Base-by-base conservation (phyloP, 163 green algal species). In the Scenedesmus sp. region DNA sequence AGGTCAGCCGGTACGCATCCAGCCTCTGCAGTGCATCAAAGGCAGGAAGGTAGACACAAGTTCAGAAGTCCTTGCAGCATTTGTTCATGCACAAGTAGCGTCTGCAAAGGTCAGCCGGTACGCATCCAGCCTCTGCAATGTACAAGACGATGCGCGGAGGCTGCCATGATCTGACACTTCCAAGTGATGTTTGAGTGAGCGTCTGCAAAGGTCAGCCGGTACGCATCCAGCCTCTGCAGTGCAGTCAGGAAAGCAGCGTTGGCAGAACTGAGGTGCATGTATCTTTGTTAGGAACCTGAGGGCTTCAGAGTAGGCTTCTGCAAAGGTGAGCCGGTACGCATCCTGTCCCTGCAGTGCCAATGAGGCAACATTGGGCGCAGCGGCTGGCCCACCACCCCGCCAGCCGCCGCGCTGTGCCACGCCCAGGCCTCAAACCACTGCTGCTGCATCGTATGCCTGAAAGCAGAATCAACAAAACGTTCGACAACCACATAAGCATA, bases 51-150 rank as follows among this genome's bases (percentile, higher is more conserved):
- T 10, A 23, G 62, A 13, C 62, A 73, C 8, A 8, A 64, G 77
- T 84, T 46, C 34, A 46, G 34, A 46, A 46, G 34, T 46, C 34
- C 34, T 46, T 46, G 34, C 34, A 46, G 34, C 34, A 46, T 46
- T n/a, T 84, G 34, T 84, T 84, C 13, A 59, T 84, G 59, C 8
- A 46, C 77, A 59, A 62, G 34, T 62, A 84, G 57, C 16, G 16
- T 46, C 77, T 84, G 26, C 34, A 84, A 20, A 57, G 9, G 23
- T 56, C 46, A 87, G 82, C 82, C 82, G 57, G 82, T 70, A 87
- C 18, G 59, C 59, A 52, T 79, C 70, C 66, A 76, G 9, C 2
- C 18, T 15, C 62, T 70, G 62, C 62, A 64, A 64, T 10, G 34
- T 46, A 70, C 62, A 70, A 70, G 12, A 70, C 9, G 62, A 64